phyloP scores from a whole-genome alignment of 768 basidiomycete genomes.

The Gymnopilus junonius region DNA sequence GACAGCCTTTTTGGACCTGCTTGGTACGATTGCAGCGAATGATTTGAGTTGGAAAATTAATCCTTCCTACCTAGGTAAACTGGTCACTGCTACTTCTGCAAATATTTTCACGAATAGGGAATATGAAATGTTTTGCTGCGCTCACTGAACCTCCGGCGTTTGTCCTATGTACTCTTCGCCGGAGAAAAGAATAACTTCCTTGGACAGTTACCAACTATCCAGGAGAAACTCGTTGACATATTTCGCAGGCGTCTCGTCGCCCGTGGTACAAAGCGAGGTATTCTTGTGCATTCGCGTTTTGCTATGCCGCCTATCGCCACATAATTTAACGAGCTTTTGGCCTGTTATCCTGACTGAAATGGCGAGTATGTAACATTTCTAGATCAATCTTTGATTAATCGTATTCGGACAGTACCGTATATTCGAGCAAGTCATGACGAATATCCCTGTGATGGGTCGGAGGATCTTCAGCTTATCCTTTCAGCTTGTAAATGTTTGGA shows the following conservation, averaged over 20 bases:
- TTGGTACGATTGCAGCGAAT: constrained; percentile 53
- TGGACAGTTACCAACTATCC: constrained; percentile 88
- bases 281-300: constrained; percentile 93
- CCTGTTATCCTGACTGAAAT: constrained; percentile 93
- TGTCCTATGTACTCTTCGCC: constrained; percentile 85
- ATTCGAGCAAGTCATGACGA: constrained; percentile 79
- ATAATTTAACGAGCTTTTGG: constrained; percentile 96
- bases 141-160: constrained; percentile 83
- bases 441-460: constrained; percentile 82
- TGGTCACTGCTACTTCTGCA: constrained; percentile 85
- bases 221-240: constrained; percentile 95
- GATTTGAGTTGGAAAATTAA: constrained; percentile 34
- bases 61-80: constrained; percentile 52
- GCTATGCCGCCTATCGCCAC: constrained; percentile 86
- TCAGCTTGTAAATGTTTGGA: constrained; percentile 95
- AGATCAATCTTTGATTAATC: background rate
- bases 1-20: constrained; percentile 80
- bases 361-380: constrained; percentile 42
- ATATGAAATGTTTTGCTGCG: constrained; percentile 89
- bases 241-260: constrained; percentile 77
- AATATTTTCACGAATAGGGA: constrained; percentile 97
- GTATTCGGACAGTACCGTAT: constrained; percentile 72
- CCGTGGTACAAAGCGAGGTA: constrained; percentile 91
- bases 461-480: constrained; percentile 81
- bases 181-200: constrained; percentile 93